phyloP scores from a whole-genome alignment of 1,139 yeast genomes.

The Geotrichum cucujoidarum region DNA sequence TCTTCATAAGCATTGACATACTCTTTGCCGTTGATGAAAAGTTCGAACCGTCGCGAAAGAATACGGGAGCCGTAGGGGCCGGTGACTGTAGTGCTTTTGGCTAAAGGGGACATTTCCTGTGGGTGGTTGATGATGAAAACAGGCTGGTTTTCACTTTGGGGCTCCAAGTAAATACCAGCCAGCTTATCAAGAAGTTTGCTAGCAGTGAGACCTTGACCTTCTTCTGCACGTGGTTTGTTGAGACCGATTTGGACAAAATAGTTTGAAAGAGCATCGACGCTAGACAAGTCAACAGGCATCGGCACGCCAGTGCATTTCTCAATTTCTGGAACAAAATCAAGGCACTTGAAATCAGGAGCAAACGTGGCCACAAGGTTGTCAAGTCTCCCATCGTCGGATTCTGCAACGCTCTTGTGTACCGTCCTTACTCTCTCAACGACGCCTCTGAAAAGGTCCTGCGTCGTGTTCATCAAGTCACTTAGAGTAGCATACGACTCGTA shows the following conservation, averaged over 20 bases:
- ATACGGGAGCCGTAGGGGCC: conserved; percentile 34
- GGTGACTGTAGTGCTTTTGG: conserved; percentile 52
- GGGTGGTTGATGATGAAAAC: conserved; percentile 82
- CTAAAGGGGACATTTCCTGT: conserved; percentile 75
- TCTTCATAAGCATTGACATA: conserved; percentile 94
- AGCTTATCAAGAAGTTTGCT: conserved; percentile 63
- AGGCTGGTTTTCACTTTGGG: conserved; percentile 51
- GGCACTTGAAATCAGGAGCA: conserved; percentile 26
- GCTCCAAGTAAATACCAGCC: conserved; percentile 60
- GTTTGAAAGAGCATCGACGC: conserved; percentile 24
- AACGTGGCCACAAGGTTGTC: conserved; percentile 14
- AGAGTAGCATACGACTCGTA: conserved; percentile 75
- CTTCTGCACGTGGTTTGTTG: conserved; percentile 44
- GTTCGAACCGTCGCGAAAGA: conserved; percentile 70
- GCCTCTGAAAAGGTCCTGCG: conserved; percentile 52
- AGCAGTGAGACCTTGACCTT: conserved; percentile 35
- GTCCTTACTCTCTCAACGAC: conserved; percentile 34
- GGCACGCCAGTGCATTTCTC: conserved; percentile 41
- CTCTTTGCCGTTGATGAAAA: conserved; percentile 76
- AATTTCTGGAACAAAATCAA: conserved; percentile 50
- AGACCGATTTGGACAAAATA: conserved; percentile 50
- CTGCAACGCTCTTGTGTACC: conserved; percentile 1
- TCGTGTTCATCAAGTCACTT: conserved; percentile 58
- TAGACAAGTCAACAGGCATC: conserved; percentile 40
- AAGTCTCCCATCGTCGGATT: conserved; percentile 6